These are phyloP conservation scores for Piper betle DNA, from an alignment of 164 flowering plant species.

Conservation along the genomic window DNA sequence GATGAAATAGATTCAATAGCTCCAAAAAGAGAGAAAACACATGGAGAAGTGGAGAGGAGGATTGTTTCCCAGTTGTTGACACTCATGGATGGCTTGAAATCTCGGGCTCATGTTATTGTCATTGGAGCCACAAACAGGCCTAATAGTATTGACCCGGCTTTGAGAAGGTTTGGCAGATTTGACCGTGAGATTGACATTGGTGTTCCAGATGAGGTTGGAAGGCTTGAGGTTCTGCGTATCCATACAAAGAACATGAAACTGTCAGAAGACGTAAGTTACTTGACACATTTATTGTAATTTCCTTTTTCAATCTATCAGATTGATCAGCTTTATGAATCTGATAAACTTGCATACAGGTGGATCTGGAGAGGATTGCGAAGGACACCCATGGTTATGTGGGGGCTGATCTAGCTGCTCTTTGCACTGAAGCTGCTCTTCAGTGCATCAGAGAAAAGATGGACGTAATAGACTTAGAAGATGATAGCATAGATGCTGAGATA, in stretches of 20 bases:
- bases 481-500: conserved; percentile 53
- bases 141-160: conserved; percentile 56
- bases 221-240: conserved; percentile 52
- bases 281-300: background rate
- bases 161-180: conserved; percentile 64
- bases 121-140: conserved; percentile 67
- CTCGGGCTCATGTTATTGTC: conserved; percentile 54
- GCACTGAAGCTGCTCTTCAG: conserved; percentile 67
- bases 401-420: conserved; percentile 62
- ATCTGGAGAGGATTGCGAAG: conserved; percentile 45
- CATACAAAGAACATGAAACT: conserved; percentile 71
- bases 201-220: conserved; percentile 60
- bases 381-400: conserved; percentile 71
- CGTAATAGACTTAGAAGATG: conserved; percentile 56
- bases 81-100: conserved; percentile 59
- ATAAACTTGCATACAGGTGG: conserved; percentile 28
- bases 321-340: background rate
- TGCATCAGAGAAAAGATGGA: conserved; percentile 70
- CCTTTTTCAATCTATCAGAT: too few species aligned
- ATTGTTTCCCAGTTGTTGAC: conserved; percentile 58
- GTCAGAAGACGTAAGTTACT: conserved; percentile 39
- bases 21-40: conserved; percentile 63
- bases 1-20: conserved; percentile 67
- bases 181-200: conserved; percentile 65
- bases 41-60: conserved; percentile 75